Evolutionary conservation across 495 filamentous ascomycete species (phyloP), one percentile per base, ranked within the genome.

Genomic region (Entonaema liquescens): DNA sequence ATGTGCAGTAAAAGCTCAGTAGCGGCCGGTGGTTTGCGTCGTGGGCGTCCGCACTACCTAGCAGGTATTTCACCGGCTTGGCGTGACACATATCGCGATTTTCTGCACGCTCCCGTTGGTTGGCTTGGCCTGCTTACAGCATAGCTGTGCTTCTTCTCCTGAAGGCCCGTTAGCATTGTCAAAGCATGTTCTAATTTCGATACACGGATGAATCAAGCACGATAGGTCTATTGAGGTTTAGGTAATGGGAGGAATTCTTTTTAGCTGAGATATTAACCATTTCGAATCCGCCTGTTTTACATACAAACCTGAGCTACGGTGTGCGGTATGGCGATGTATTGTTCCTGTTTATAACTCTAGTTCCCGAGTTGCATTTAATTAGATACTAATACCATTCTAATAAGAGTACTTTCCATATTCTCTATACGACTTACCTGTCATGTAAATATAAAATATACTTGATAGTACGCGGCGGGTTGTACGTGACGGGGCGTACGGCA

Each of bases 21-120:
- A 52, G 60, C 47, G 55, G 50, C 62, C 52, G 57, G 65, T 59
- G n/a, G 62, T 59, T 69, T 69, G 65, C 53, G 56, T 55, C 44
- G 61, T 62, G 65, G 62, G 57, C 53, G 58, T 29, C 44, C 68
- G 56, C 42, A 53, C 64, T 59, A 47, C 42, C 9, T 21, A 47
- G 42, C 23, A 60, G 56, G n/a, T 62, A 68, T 73, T 69, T 62
- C 61, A 66, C 65, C 70, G 70, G 58, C 65, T 73, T 73, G 70
- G 70, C 65, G 70, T 73, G 57, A 59, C 65, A 73, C 70, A 66
- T 66, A 73, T 69, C 70, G 61, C 65, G 60, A 68, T 72, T 68
- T 61, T 68, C 70, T 69, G 70, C 70, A 69, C 31, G 23, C 44
- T 66, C 33, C 70, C 70, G 65, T 58, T 65, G 57, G 70, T 50